These are phyloP conservation scores for Albizia julibrissin DNA, from an alignment of 306 rosid genomes.

Conservation along the genomic window DNA sequence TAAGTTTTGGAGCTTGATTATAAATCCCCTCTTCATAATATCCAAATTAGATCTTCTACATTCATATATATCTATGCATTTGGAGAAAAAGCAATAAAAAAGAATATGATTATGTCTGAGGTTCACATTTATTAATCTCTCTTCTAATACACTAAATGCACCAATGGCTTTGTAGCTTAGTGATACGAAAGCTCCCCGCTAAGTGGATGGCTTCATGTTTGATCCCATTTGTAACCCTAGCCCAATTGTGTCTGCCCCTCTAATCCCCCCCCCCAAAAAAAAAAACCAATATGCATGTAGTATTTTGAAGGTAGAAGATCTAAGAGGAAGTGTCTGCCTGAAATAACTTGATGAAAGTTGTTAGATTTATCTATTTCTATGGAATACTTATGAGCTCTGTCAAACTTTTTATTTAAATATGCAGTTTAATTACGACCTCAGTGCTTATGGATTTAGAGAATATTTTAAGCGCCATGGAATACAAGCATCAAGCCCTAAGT, in stretches of 20 bases:
- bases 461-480: conserved; percentile 81
- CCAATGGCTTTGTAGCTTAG: no score
- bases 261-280: no score
- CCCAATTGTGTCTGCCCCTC: no score
- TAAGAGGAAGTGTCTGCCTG: not conserved
- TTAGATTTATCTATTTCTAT: not conserved
- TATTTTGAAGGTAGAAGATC: not conserved
- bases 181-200: no score
- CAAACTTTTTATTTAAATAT: conserved; percentile 32
- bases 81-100: not conserved
- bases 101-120: not conserved
- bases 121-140: not conserved
- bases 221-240: no score
- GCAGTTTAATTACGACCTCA: conserved; percentile 76
- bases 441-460: conserved; percentile 91
- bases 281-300: not conserved
- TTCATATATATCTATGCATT: not conserved
- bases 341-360: not conserved
- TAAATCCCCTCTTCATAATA: not conserved
- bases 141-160: not conserved
- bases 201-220: no score
- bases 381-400: not conserved
- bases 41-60: not conserved
- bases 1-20: conserved; percentile 46
- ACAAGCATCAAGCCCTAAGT: conserved; percentile 47